A percentile compares a stretch with the other conserved stretches of the same genome.
Evolutionary conservation across 345 rosid species (phyloP).

Genomic region (Orychophragmus violaceus): DNA sequence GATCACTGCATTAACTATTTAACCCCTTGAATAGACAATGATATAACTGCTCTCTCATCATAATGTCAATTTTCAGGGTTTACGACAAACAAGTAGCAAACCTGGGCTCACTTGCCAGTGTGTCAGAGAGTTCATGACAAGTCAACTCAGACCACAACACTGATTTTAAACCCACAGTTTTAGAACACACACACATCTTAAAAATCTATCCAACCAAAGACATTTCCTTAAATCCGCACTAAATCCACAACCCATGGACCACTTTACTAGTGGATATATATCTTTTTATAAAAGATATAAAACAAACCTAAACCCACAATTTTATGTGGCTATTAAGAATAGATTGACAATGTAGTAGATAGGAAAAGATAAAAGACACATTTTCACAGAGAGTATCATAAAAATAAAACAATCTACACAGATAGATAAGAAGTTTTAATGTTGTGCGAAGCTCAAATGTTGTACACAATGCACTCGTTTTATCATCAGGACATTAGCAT

Average conservation of each 20-base stretch:
- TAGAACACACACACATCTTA: conserved; percentile 12
- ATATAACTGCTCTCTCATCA: conserved; percentile 22
- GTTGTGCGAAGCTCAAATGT: background rate
- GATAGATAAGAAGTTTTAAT: background rate
- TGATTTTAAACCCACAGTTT: conserved; percentile 21
- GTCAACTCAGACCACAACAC: conserved; percentile 27
- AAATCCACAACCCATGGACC: conserved; percentile 28
- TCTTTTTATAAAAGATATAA: background rate
- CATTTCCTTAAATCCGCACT: conserved; percentile 29
- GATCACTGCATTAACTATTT: conserved; percentile 15
- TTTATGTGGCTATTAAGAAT: conserved; percentile 27
- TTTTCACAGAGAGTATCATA: background rate
- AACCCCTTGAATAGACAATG: conserved; percentile 23
- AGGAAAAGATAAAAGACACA: background rate
- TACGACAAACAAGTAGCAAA: conserved; percentile 25
- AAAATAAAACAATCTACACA: background rate
- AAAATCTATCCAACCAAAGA: conserved; percentile 25
- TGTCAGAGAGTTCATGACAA: conserved; percentile 32
- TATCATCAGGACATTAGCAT: conserved; percentile 36
- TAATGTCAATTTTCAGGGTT: conserved; percentile 12
- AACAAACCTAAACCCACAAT: background rate
- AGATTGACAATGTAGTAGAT: conserved; percentile 14
- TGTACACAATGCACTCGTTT: conserved; percentile 19
- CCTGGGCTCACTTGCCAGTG: conserved; percentile 35
- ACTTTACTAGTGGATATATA: conserved; percentile 15